Percentiles rank a stretch among this genome's conserved stretches.
Evolutionary conservation across 305 asterid species (phyloP).

Genomic region (Solanum hybrid): DNA sequence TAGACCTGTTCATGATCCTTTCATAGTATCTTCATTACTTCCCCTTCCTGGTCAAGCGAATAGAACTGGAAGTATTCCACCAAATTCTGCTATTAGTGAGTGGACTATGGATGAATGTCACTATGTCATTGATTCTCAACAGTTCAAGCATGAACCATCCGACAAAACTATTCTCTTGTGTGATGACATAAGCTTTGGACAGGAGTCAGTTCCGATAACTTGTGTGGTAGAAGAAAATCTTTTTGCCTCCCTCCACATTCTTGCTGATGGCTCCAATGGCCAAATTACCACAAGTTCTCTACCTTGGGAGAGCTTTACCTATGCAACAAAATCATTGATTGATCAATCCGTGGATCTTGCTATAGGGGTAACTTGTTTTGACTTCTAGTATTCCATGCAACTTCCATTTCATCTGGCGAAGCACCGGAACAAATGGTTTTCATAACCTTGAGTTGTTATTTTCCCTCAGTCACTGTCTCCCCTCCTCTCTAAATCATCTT

Average conservation of each 20-base stretch:
- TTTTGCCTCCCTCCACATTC: slow-evolving; percentile 47
- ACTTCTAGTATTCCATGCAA: slow-evolving; percentile 3
- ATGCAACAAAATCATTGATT: slow-evolving; percentile 59
- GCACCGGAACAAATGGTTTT: background rate
- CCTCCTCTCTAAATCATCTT: background rate
- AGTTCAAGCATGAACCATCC: slow-evolving; percentile 69
- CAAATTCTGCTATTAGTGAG: slow-evolving; percentile 37
- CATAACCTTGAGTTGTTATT: background rate
- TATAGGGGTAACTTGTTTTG: slow-evolving; percentile 47
- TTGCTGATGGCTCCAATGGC: slow-evolving; percentile 69
- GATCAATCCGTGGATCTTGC: slow-evolving; percentile 58
- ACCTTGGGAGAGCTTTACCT: slow-evolving; percentile 97
- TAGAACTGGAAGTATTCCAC: slow-evolving; percentile 24
- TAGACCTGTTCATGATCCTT: slow-evolving; percentile 23
- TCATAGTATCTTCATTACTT: slow-evolving; percentile 32
- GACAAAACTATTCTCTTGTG: slow-evolving; percentile 75
- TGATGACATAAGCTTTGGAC: slow-evolving; percentile 92
- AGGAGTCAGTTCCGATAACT: slow-evolving; percentile 77
- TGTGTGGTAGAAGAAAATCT: slow-evolving; percentile 94
- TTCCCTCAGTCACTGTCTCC: background rate
- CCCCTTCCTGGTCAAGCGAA: slow-evolving; percentile 30
- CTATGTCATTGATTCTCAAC: slow-evolving; percentile 78
- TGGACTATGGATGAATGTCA: slow-evolving; percentile 91
- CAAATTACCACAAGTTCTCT: slow-evolving; percentile 46
- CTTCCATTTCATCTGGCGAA: background rate